phyloP scores from a whole-genome alignment of 2,329 filamentous ascomycete species.

The Cladosporium sp. region DNA sequence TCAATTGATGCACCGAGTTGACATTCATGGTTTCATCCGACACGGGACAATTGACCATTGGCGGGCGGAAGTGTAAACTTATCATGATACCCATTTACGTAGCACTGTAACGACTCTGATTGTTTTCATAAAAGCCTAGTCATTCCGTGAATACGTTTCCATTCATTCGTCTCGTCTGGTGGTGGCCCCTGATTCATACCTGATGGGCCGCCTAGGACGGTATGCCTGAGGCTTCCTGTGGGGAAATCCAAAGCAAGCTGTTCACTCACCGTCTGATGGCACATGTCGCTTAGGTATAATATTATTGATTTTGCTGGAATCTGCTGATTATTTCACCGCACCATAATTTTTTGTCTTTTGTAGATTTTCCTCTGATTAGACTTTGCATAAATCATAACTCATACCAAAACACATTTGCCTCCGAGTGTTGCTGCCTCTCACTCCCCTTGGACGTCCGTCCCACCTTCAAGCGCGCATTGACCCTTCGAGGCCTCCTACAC shows the following conservation, averaged over 20 bases:
- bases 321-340: too few species aligned
- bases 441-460: not conserved
- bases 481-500: slow-evolving; percentile 6
- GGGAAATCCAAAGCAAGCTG: not conserved
- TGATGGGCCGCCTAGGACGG: too few species aligned
- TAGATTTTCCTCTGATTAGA: too few species aligned
- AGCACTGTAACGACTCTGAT: not conserved
- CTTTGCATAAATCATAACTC: too few species aligned
- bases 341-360: too few species aligned
- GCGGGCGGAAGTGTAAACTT: slow-evolving; percentile 4
- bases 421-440: too few species aligned
- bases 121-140: too few species aligned
- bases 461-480: not conserved
- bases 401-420: too few species aligned
- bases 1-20: too few species aligned
- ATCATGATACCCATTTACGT: slow-evolving; percentile 12
- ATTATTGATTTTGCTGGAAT: too few species aligned
- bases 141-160: not conserved
- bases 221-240: not conserved
- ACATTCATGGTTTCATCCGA: too few species aligned
- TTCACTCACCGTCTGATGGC: not conserved
- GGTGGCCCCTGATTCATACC: slow-evolving; percentile 10
- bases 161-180: too few species aligned
- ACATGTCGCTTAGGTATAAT: not conserved
- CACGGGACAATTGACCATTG: not conserved